These are phyloP conservation scores for Entomortierella beljakovae DNA, from an alignment of 192 early-diverging fungal genomes.

Conservation along the genomic window DNA sequence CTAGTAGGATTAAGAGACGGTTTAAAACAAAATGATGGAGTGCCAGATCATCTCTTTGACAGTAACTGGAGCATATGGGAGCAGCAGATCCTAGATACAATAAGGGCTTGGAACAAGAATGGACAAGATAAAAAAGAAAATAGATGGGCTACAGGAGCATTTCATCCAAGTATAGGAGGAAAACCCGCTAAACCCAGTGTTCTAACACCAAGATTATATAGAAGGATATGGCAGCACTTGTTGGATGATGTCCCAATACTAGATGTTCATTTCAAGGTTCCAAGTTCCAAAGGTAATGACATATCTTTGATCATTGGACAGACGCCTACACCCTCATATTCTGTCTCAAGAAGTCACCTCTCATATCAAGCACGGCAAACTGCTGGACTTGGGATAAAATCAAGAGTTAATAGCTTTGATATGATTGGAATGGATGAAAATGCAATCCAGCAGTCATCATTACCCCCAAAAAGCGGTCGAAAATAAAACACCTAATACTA, in stretches of 20 bases:
- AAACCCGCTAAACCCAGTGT: slow-evolving; percentile 25
- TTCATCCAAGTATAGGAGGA: slow-evolving; percentile 43
- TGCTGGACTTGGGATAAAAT: slow-evolving; percentile 4
- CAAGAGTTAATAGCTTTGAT: slow-evolving; percentile 43
- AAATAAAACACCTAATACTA: slow-evolving; percentile 7
- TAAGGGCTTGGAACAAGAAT: slow-evolving; percentile 27
- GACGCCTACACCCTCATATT: neutral
- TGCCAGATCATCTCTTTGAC: neutral
- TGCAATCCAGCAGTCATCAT: neutral
- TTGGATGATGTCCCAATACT: slow-evolving; percentile 28
- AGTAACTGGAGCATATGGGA: slow-evolving; percentile 16
- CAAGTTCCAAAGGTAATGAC: neutral
- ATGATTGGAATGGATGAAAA: slow-evolving; percentile 10
- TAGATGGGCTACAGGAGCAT: slow-evolving; percentile 9
- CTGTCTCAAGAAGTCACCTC: slow-evolving; percentile 21
- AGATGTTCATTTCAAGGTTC: slow-evolving; percentile 4
- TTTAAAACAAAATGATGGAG: neutral
- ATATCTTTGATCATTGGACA: neutral
- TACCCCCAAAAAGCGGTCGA: neutral
- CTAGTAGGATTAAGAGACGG: slow-evolving; percentile 14
- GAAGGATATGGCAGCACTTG: slow-evolving; percentile 46
- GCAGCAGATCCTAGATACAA: slow-evolving; percentile 12
- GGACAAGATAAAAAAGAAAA: slow-evolving; percentile 13
- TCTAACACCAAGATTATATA: slow-evolving; percentile 32
- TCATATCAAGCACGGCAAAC: slow-evolving; percentile 7